Conservation (phyloP, 768 basidiomycete species). For the Hygrocybe coccinea region DNA sequence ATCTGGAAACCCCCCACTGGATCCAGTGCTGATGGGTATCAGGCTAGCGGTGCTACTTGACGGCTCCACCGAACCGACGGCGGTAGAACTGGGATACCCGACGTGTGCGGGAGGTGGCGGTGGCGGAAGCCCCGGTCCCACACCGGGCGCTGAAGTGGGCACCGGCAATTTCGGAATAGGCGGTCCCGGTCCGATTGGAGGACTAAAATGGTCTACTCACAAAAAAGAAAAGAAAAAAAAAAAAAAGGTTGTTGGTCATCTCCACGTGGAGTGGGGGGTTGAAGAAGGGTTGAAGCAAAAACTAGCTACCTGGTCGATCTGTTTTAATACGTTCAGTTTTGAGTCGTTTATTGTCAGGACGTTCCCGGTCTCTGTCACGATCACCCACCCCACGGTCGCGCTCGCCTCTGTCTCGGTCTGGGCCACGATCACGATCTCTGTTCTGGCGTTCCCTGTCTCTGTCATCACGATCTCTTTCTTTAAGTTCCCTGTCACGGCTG, state of each 20-base stretch:
- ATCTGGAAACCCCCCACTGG: constrained; percentile 40
- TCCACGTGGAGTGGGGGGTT: background rate
- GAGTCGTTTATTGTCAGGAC: constrained; percentile 55
- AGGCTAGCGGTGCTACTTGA: constrained; percentile 6
- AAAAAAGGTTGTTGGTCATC: background rate
- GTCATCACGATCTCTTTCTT: constrained; percentile 22
- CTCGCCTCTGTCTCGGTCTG: constrained; percentile 18
- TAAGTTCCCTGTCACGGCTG: constrained; percentile 10
- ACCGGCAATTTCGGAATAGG: constrained; percentile 16
- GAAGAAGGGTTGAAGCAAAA: constrained; percentile 1
- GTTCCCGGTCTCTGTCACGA: constrained; percentile 45
- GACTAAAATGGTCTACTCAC: constrained; percentile 35
- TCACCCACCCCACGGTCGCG: constrained; percentile 29
- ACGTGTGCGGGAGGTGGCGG: constrained; percentile 9
- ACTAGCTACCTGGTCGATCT: constrained; percentile 31
- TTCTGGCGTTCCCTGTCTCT: constrained; percentile 29
- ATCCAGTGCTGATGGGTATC: constrained; percentile 14
- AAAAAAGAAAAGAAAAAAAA: background rate
- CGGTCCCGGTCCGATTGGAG: constrained; percentile 24
- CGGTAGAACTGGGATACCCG: constrained; percentile 17
- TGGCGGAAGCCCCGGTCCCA: constrained; percentile 34
- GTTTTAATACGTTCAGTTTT: constrained; percentile 40
- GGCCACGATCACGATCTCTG: constrained; percentile 21
- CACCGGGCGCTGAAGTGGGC: constrained; percentile 21
- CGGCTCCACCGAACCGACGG: constrained; percentile 12